phyloP scores from a whole-genome alignment of 139 green algal genomes.

The Tetraselmis chui region DNA sequence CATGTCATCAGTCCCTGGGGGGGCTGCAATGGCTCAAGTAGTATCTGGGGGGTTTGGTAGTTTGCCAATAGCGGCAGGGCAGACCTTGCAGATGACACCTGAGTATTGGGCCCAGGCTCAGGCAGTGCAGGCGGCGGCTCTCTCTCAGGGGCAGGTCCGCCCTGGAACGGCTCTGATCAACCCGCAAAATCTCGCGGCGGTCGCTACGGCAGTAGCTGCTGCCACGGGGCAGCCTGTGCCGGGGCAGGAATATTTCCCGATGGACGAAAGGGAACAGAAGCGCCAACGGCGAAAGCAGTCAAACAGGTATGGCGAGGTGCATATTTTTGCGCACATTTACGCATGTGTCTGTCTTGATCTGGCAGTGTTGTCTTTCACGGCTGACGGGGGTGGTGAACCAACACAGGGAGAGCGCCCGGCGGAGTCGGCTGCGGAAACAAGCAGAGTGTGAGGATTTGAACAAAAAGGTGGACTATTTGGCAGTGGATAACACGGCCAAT shows the following conservation, averaged over 20 bases:
- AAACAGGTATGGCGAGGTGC: slow-evolving; percentile 27
- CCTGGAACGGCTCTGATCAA: not conserved
- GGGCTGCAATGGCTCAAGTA: not conserved
- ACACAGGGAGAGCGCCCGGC: slow-evolving; percentile 32
- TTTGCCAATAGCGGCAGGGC: not conserved
- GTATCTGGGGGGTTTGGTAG: not conserved
- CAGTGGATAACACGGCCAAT: slow-evolving; percentile 23
- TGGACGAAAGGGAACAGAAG: slow-evolving; percentile 45
- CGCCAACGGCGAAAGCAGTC: slow-evolving; percentile 45
- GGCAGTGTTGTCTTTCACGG: too few species aligned
- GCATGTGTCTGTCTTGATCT: too few species aligned
- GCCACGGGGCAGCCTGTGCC: not conserved
- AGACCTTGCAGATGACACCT: not conserved
- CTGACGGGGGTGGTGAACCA: not conserved
- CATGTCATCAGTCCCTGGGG: not conserved
- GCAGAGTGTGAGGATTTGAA: slow-evolving; percentile 44
- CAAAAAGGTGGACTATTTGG: slow-evolving; percentile 18
- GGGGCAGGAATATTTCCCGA: not conserved
- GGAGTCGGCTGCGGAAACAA: slow-evolving; percentile 43
- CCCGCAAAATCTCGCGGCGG: not conserved
- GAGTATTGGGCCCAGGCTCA: not conserved
- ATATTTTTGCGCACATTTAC: too few species aligned
- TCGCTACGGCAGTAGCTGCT: not conserved
- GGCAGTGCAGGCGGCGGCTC: not conserved
- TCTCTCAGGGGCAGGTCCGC: not conserved